These are phyloP conservation scores for Dendrobium catenatum DNA, from an alignment of 106 monocot genomes.

Conservation along the genomic window DNA sequence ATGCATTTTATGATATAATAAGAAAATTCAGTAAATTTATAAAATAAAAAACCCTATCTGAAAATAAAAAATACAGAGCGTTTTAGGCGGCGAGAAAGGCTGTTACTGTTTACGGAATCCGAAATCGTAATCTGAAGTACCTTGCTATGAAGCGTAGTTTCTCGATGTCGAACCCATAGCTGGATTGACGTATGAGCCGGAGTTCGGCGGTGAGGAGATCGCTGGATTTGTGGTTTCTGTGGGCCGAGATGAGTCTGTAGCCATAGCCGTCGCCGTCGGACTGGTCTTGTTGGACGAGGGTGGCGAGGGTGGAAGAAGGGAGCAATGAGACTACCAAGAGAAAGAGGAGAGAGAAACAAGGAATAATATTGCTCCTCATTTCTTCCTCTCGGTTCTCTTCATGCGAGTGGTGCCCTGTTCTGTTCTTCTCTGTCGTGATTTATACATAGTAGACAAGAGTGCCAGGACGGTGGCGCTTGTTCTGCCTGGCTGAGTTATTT, in stretches of 20 bases:
- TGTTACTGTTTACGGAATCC: not conserved
- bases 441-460: no score
- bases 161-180: constrained; percentile 39
- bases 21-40: no score
- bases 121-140: constrained; percentile 1
- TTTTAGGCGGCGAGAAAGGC: not conserved
- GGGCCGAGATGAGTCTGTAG: constrained; percentile 24
- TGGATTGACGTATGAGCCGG: constrained; percentile 12
- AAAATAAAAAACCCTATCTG: no score
- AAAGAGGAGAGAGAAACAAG: not conserved
- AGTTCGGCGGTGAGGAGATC: constrained; percentile 32
- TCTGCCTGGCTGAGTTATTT: no score
- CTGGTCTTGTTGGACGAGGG: not conserved
- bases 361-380: not conserved
- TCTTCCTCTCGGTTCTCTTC: not conserved
- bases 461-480: no score
- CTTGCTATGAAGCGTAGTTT: constrained; percentile 35
- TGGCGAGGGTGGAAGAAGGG: not conserved
- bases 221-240: constrained; percentile 7
- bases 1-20: no score
- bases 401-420: no score
- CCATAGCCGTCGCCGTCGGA: constrained; percentile 33
- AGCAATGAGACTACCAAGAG: not conserved
- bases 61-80: not conserved
- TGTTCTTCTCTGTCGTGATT: no score